These are phyloP conservation scores for Lepidium africanum DNA, from an alignment of 345 rosid genomes.

Conservation along the genomic window DNA sequence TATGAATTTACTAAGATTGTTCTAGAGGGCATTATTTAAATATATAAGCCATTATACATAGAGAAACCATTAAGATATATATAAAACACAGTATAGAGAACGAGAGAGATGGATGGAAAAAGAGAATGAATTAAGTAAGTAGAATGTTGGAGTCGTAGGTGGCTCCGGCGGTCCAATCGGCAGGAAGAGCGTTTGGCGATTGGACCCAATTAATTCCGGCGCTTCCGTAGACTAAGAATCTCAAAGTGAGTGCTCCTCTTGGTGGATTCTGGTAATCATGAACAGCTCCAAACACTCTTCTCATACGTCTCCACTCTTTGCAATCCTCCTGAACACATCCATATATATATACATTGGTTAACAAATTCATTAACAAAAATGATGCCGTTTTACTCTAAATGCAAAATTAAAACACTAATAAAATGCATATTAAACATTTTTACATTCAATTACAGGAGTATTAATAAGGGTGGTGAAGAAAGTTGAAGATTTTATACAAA, in stretches of 20 bases:
- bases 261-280: conserved; percentile 61
- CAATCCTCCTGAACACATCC: conserved; percentile 38
- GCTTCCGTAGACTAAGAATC: conserved; percentile 47
- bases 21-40: conserved; percentile 12
- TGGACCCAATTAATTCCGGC: conserved; percentile 46
- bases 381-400: too few relatives aligned
- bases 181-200: conserved; percentile 45
- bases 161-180: conserved; percentile 60
- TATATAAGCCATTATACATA: conserved; percentile 8
- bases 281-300: conserved; percentile 69
- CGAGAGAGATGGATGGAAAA: background rate
- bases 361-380: too few relatives aligned
- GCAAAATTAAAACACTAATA: too few relatives aligned
- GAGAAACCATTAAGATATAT: conserved; percentile 1
- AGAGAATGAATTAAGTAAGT: conserved; percentile 31
- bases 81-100: background rate
- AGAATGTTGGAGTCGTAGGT: conserved; percentile 48
- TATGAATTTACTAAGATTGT: conserved; percentile 1
- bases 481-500: too few relatives aligned
- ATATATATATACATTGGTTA: background rate
- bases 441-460: too few relatives aligned
- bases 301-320: conserved; percentile 61
- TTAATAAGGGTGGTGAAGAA: too few relatives aligned
- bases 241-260: conserved; percentile 35
- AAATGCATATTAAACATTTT: too few relatives aligned